Evolutionary conservation across 2,329 filamentous ascomycete species (phyloP), one percentile per base, ranked within the genome.

Genomic region (Clathrospora elynae): DNA sequence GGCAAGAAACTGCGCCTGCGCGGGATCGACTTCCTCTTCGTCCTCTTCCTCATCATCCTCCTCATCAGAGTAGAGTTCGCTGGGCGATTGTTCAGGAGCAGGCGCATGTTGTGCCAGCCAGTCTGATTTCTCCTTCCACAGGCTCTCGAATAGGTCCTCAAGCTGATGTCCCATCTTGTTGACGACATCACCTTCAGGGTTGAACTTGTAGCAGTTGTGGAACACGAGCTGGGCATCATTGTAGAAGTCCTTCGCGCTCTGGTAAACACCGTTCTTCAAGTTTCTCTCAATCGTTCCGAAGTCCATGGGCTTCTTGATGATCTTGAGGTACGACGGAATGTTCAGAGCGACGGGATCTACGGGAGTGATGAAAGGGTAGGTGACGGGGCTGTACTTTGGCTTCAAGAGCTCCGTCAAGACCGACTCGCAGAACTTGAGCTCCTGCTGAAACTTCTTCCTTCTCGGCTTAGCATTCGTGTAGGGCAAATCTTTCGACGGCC

Each of bases 281-380:
- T 95, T 95, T 28, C 79, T 78, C 23, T 81, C 78, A 63, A 96
- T 87, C n/a, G 89, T 96, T 11, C 80, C 78, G 35, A 96, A 77
- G 68, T 99, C 92, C 92, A 97, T 99, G 0, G 93, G 93, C 67
- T 91, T 90, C 77, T 96, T 97, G 73, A 99, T 90, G 49, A 97
- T 78, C 61, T 87, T 90, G 68, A 93, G 89, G 67, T 99, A 99
- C 16, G 87, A 86, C 1, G 93, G 93, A 46, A 97, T 96, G 66
- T 92, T 90, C 39, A 97, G 76, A 0, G 91, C 92, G 23, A 97
- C 91, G 0, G 93, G 90, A 66, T 99, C 93, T 13, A 99, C 93
- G 0, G 93, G 88, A 6, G 81, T 74, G 59, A 89, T 75, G 74
- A 99, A 99, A 46, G 88, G 85, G 41, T 79, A 78, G 29, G 89